Conservation (phyloP, 1,284 basidiomycete species). For the Cryptococcus wingfieldii region DNA sequence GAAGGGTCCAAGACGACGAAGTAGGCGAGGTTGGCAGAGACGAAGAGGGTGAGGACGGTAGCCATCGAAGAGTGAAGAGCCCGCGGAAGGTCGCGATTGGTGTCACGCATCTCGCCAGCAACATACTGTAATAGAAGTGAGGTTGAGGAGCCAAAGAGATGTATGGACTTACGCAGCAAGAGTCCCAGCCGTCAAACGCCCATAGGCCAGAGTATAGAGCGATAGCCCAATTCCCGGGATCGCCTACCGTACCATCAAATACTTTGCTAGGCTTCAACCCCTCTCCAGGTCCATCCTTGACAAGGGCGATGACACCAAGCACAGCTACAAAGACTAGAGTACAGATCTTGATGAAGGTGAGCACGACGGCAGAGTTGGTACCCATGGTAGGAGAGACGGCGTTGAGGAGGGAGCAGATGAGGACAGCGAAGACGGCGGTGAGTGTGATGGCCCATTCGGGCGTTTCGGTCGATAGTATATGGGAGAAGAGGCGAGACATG, state of each 20-base stretch:
- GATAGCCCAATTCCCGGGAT: slow-evolving; percentile 80
- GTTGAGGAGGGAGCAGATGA: slow-evolving; percentile 70
- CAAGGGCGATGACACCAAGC: slow-evolving; percentile 46
- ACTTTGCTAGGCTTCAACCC: slow-evolving; percentile 50
- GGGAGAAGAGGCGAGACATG: slow-evolving; percentile 58
- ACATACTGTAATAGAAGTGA: slow-evolving; percentile 59
- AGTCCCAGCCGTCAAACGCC: slow-evolving; percentile 87
- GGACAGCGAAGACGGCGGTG: slow-evolving; percentile 69
- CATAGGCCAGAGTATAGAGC: slow-evolving; percentile 93
- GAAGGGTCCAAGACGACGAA: slow-evolving; percentile 86
- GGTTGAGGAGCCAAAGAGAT: background rate
- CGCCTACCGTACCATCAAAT: slow-evolving; percentile 69
- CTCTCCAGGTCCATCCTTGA: slow-evolving; percentile 40
- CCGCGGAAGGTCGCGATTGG: slow-evolving; percentile 79
- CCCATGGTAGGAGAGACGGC: slow-evolving; percentile 74
- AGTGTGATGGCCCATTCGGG: slow-evolving; percentile 92
- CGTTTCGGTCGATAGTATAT: slow-evolving; percentile 54
- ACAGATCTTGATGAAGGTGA: slow-evolving; percentile 71
- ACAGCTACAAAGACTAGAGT: slow-evolving; percentile 50
- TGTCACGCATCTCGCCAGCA: slow-evolving; percentile 82
- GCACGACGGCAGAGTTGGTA: slow-evolving; percentile 73
- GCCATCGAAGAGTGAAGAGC: slow-evolving; percentile 85
- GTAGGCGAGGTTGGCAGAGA: slow-evolving; percentile 82
- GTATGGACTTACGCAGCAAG: slow-evolving; percentile 40
- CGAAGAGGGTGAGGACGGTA: slow-evolving; percentile 62